Base-by-base conservation (phyloP, 2,329 filamentous ascomycete species). In the Aspergillus chevalieri region DNA sequence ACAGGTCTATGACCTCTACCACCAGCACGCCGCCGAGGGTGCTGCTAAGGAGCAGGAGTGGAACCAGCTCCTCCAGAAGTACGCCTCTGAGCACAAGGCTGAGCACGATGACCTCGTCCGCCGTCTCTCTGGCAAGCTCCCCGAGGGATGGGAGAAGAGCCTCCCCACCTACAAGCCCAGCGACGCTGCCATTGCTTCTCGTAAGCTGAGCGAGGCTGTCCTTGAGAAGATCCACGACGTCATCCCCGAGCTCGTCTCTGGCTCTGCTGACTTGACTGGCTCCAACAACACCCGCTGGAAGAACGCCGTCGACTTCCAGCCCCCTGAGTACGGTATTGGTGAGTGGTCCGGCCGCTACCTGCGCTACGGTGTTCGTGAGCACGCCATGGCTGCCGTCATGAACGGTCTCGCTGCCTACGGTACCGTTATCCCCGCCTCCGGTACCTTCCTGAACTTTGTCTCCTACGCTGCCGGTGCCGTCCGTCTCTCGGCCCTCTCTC, bases 281-380 rank as follows among this genome's bases (percentile, higher is more conserved):
- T 97, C 93, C 70, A 98, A 98, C 83, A 86, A 97, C 79, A 98
- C 93, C 62, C 85, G 91, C 71, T 96, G 91, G 90, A 98, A 97
- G 87, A 82, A 84, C 48, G 92, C 93, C 50, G 83, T 92, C 60
- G 93, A 98, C 80, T 97, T 98, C 85, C 93, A 98, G 80, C 89
- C 91, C 57, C 88, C 89, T 52, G 79, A 82, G 65, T 85, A 83
- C 57, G 86, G 87, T 57, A 87, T 98, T 63, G 93, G 93, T 68
- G 84, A 92, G 75, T 95, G 89, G 78, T 74, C 80, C 62, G 93
- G 93, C 65, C 90, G 93, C 65, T 98, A 98, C 73, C 80, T 77
- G 56, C 72, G 74, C 58, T 77, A 76, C 59, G 74, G 74, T 70
- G 74, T 77, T 34, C 74, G 74, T 65, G 74, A 77, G 65, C 74